phyloP scores from a whole-genome alignment of 805 yeast species.

The Peterozyma toletana region DNA sequence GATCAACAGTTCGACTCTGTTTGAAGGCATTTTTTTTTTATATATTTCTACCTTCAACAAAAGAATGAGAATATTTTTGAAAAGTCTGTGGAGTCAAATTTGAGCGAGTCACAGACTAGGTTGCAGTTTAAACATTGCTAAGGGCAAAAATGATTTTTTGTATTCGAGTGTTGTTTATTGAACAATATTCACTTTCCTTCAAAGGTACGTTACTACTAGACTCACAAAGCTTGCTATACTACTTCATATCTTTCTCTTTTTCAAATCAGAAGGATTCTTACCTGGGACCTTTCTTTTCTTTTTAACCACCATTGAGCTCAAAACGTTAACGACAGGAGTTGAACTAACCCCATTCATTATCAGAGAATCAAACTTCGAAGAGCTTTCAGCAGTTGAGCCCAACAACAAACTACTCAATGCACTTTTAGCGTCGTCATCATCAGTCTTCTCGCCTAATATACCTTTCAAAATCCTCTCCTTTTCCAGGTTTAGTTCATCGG shows the following conservation, averaged over 20 bases:
- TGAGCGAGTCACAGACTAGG: too few relatives aligned
- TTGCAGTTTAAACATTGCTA: too few relatives aligned
- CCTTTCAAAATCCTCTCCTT: constrained; percentile 49
- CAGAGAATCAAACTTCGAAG: constrained; percentile 10
- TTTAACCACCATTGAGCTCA: constrained; percentile 58
- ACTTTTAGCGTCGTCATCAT: constrained; percentile 18
- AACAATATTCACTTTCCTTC: not conserved
- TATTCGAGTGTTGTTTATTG: too few relatives aligned
- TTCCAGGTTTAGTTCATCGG: constrained; percentile 38
- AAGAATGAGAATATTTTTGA: too few relatives aligned
- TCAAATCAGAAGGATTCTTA: too few relatives aligned
- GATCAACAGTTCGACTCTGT: constrained; percentile 10
- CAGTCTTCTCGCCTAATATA: constrained; percentile 39
- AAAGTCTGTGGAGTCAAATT: too few relatives aligned
- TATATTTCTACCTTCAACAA: not conserved
- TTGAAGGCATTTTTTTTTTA: constrained; percentile 8
- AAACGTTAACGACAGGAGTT: constrained; percentile 42
- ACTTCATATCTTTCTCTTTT: too few relatives aligned
- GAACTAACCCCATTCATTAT: constrained; percentile 13
- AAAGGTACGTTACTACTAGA: too few relatives aligned
- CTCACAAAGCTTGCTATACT: too few relatives aligned
- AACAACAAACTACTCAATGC: not conserved
- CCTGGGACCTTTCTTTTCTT: constrained; percentile 20
- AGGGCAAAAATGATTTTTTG: too few relatives aligned
- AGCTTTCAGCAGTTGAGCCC: not conserved